phyloP scores from a whole-genome alignment of 2,329 filamentous ascomycete genomes.

The Colletotrichum musicola region DNA sequence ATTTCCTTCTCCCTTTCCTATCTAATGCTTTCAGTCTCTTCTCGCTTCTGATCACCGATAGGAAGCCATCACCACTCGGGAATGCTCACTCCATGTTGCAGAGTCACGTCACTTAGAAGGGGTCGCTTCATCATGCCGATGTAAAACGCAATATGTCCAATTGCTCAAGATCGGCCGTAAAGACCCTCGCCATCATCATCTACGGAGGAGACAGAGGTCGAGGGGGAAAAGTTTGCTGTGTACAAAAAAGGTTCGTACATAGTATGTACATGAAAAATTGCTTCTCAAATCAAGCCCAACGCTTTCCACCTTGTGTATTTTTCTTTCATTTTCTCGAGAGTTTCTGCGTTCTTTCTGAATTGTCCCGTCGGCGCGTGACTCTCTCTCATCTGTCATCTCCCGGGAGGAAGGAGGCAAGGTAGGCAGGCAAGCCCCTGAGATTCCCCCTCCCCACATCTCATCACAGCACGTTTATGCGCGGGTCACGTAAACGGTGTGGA shows the following conservation, averaged over 20 bases:
- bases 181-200: too few species aligned
- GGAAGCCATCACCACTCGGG: too few species aligned
- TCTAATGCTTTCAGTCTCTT: too few species aligned
- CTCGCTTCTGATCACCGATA: too few species aligned
- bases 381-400: neutral
- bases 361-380: neutral
- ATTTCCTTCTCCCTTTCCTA: too few species aligned
- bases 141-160: slow-evolving; percentile 9
- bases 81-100: too few species aligned
- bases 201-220: neutral
- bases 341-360: neutral
- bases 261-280: slow-evolving; percentile 36
- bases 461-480: neutral
- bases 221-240: slow-evolving; percentile 5
- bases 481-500: slow-evolving; percentile 28
- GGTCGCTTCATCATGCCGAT: neutral
- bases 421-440: neutral
- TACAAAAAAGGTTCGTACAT: slow-evolving; percentile 27
- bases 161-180: slow-evolving; percentile 21
- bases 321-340: slow-evolving; percentile 5
- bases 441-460: neutral
- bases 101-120: too few species aligned
- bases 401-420: neutral
- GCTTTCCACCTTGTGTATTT: neutral
- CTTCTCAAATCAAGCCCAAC: slow-evolving; percentile 1